Base-by-base conservation (phyloP, 1,284 basidiomycete genomes). In the Fomitopsis schrenkii region DNA sequence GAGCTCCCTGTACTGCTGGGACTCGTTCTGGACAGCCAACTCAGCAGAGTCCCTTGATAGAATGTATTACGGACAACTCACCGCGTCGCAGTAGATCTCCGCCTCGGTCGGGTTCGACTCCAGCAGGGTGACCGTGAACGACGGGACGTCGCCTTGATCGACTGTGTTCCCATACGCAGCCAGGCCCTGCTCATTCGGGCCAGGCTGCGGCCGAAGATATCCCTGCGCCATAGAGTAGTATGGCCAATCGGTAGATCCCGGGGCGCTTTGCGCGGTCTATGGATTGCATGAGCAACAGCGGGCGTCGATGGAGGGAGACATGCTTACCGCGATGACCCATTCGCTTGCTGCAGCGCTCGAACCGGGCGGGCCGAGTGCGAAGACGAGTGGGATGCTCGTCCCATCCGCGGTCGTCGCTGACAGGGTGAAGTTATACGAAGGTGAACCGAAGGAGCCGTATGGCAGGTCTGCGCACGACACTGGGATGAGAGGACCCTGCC, bases 371-470 rank as follows among this genome's bases (percentile, higher is more conserved):
- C 36, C 55, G 9, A 22, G 40, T 4, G n/a, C 55, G 38, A 56
- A 28, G 26, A 56, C 55, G 36, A 56, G 40, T 1, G 40, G 55
- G n/a, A 9, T 28, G 15, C 55, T 36, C 8, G 35, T 42, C 5
- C 38, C 35, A 12, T 40, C 40, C 2, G 36, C n/a, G 55, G 19
- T 56, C 10, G 26, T n/a, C 26, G 55, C 55, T 7, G 35, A 15
- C 9, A 56, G 55, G 12, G 55, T 56, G 55, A 56, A 56, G 55
- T 56, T 56, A 38, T 41, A 56, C 26, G 36, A 14, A 35, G 55
- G 36, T 5, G 55, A 19, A 19, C 40, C 55, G 15, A 36, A 40
- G 14, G 55, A 40, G 55, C 55, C 55, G 45, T 46, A 19, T 12
- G 45, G 19, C 8, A 46, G 45, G 22, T 26, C 45, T n/a, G 45